Evolutionary conservation across 2,329 filamentous ascomycete genomes (phyloP), one percentile per base, ranked within the genome.

Genomic region (Cytospora schulzeri): DNA sequence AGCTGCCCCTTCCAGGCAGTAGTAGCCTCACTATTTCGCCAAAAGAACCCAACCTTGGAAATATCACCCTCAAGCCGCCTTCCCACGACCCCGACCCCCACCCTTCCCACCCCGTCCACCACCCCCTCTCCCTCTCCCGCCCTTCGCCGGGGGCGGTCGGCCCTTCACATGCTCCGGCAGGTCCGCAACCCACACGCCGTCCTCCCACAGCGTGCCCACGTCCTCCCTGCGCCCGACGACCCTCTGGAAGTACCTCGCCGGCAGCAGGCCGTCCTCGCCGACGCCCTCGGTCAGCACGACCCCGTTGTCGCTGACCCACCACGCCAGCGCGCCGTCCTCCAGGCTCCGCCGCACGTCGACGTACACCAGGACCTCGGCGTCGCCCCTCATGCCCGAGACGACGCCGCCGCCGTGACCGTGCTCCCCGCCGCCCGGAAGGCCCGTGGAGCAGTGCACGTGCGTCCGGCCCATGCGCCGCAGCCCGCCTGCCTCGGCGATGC

Each of bases 371-470:
- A 96, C 77, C 76, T 95, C 89, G 7, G 91, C 90, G 73, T 87
- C 92, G 69, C 72, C 81, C 26, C 94, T 82, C 91, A 96, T 96
- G 0, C 93, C 93, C 48, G 89, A 92, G 28, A 94, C 84, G 2
- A 93, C 90, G 3, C 72, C 70, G 14, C 45, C 66, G n/a, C 1
- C 19, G 19, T 2, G 5, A 19, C 4, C 17, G 41, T 19, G 9
- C 15, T 69, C 76, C 15, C 76, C 77, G 29, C 70, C 72, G 57
- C 77, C 80, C 0, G 91, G 88, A 15, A 93, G 79, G 0, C 91
- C 92, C 7, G 87, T 86, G 2, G 91, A 91, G 74, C 95, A 97
- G 77, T 99, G 95, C 31, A 98, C 89, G 73, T 98, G 94, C 68
- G 91, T 96, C 61, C 95, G 79, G 0, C 81, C 82, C 95, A 98